Base-by-base conservation (phyloP, 768 basidiomycete species). In the Mycena rebaudengoi region DNA sequence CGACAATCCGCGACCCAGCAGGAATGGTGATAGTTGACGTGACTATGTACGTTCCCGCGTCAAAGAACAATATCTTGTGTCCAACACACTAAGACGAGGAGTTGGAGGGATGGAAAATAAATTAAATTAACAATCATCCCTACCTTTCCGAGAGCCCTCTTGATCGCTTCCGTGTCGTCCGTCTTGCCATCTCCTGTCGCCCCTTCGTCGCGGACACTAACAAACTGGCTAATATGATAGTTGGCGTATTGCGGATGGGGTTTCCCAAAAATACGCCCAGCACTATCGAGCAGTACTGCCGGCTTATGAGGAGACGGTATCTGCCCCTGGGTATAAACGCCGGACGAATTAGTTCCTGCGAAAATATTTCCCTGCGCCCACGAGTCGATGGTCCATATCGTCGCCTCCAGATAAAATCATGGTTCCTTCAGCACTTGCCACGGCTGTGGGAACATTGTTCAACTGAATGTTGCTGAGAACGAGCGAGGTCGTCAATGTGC, bases 361-460 rank as follows among this genome's bases (percentile, higher is more conserved):
- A 84, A 94, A 21, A 90, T 81, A 62, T 92, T 92, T 29, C 92
- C 92, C 74, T 94, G 91, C 1, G 80, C 91, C 92, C 92, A 94
- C 10, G 88, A 84, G 0, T 77, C 71, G 68, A 91, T 88, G 0
- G 83, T 85, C n/a, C 33, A 70, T 84, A 11, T 86, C 90, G 21
- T 74, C 69, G 35, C 70, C 75, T 5, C 81, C 81, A 11, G 68
- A 13, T 25, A 85, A 74, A 8, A 82, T 75, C 18, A 75, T 73
- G 7, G 57, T 61, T 13, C 80, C 79, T 43, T 65, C 67, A n/a
- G 66, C 59, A n/a, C 79, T 80, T n/a, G 73, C 77, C n/a, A 85
- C 76, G 14, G 76, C 79, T 21, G 77, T 73, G 28, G 80, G 73
- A 7, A 85, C 84, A 68, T 82, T 83, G 43, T 68, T 76, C 48